A percentile compares a stretch with the other conserved stretches of the same genome.
Evolutionary conservation across 23 red algal species (phyloP).

Genomic region (Gracilaria caudata): DNA sequence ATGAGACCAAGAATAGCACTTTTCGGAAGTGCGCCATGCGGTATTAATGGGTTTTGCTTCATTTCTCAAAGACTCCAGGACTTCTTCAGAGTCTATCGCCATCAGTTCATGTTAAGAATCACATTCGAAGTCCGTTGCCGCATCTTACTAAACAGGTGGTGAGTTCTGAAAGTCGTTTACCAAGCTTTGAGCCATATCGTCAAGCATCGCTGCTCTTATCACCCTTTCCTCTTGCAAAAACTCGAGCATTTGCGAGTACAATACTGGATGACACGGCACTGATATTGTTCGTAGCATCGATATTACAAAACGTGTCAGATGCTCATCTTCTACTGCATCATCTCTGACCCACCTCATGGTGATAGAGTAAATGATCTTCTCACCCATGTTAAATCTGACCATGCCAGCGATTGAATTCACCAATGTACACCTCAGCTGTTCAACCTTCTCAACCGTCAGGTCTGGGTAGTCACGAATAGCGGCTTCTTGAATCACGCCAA

Average conservation of each 20-base stretch:
- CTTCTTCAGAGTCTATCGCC: too few relatives aligned
- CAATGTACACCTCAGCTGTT: conserved; percentile 6
- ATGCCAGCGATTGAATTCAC: conserved; percentile 42
- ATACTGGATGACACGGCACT: conserved; percentile 13
- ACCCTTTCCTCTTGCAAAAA: conserved; percentile 36
- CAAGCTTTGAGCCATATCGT: not conserved
- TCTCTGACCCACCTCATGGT: conserved; percentile 1
- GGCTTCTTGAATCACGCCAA: conserved; percentile 35
- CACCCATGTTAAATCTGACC: conserved; percentile 26
- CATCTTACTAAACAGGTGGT: not conserved
- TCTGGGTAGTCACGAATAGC: conserved; percentile 43
- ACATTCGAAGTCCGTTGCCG: not conserved
- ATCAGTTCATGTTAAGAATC: not conserved
- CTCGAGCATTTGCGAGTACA: conserved; percentile 10
- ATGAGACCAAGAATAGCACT: too few relatives aligned
- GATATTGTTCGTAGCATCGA: conserved; percentile 30
- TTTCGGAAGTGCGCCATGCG: too few relatives aligned
- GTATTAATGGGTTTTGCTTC: too few relatives aligned
- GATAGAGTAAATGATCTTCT: conserved; percentile 26
- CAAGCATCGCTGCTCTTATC: not conserved
- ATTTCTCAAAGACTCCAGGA: too few relatives aligned
- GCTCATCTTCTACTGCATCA: conserved; percentile 1
- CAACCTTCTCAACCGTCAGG: conserved; percentile 1
- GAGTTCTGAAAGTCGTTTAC: conserved; percentile 24
- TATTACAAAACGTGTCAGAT: conserved; percentile 23